Conservation (phyloP, 495 filamentous ascomycete genomes). For the Xylaria palmicola region DNA sequence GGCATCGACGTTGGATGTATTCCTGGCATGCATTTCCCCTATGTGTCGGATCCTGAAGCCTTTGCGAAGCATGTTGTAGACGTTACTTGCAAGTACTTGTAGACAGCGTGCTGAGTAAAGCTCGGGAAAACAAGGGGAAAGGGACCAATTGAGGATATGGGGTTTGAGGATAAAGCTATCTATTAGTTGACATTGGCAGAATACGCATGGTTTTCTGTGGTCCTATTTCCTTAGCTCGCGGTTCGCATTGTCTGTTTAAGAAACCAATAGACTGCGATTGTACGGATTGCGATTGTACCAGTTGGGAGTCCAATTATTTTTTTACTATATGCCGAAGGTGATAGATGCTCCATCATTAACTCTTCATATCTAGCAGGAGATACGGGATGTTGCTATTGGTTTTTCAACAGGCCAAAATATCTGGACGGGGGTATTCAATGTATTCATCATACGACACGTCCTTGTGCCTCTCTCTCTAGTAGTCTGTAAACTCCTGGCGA, state of each 20-base stretch:
- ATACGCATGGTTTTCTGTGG: too few relatives aligned
- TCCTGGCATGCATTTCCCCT: conserved; percentile 27
- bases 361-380: background rate
- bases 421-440: conserved; percentile 3
- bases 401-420: too few relatives aligned
- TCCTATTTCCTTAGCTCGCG: too few relatives aligned
- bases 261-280: too few relatives aligned
- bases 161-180: too few relatives aligned
- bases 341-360: background rate
- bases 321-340: too few relatives aligned
- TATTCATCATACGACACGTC: background rate
- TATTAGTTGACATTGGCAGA: too few relatives aligned
- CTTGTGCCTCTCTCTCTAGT: background rate
- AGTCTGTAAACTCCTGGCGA: background rate
- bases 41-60: conserved; percentile 23
- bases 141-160: too few relatives aligned
- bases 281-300: too few relatives aligned
- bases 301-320: too few relatives aligned
- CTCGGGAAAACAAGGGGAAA: too few relatives aligned
- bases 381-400: background rate
- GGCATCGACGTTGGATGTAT: conserved; percentile 22
- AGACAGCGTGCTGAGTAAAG: background rate
- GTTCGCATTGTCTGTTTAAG: too few relatives aligned
- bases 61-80: conserved; percentile 25
- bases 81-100: conserved; percentile 6